Evolutionary conservation across 768 basidiomycete genomes (phyloP).

Genomic region (Tricholomella constricta): DNA sequence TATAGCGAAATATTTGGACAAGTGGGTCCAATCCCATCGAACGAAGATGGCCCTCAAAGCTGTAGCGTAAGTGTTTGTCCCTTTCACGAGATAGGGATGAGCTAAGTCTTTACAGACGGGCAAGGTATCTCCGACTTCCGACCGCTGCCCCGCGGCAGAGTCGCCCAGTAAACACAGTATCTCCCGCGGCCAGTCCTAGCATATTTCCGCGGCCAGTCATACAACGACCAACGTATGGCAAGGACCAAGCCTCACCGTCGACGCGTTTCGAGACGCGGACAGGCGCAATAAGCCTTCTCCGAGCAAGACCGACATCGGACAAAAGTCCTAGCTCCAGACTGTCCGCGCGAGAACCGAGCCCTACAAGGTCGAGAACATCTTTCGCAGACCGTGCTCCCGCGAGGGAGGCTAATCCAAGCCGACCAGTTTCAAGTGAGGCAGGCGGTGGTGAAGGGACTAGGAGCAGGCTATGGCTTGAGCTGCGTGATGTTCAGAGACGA

Average conservation of each 20-base stretch:
- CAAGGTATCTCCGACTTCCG: conserved; percentile 78
- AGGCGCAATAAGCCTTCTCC: conserved; percentile 16
- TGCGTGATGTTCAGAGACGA: conserved; percentile 50
- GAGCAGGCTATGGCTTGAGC: conserved; percentile 56
- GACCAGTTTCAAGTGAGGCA: conserved; percentile 27
- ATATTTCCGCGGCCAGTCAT: conserved; percentile 2
- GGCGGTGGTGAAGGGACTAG: conserved; percentile 38
- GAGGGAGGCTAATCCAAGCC: conserved; percentile 21
- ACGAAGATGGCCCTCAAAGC: conserved; percentile 77
- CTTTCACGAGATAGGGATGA: conserved; percentile 2
- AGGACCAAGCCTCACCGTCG: conserved; percentile 10
- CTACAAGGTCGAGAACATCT: conserved; percentile 19
- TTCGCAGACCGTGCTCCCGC: not conserved
- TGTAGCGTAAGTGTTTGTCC: conserved; percentile 64
- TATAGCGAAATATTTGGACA: conserved; percentile 55
- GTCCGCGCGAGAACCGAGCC: conserved; percentile 26
- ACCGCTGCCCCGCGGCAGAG: conserved; percentile 45
- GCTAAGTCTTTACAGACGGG: conserved; percentile 53
- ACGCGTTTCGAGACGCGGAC: conserved; percentile 16
- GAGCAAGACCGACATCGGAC: conserved; percentile 39
- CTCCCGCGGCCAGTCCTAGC: not conserved
- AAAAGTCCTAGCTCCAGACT: conserved; percentile 37
- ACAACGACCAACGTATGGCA: conserved; percentile 16
- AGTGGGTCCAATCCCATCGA: conserved; percentile 70
- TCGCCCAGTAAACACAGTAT: conserved; percentile 3